These are phyloP conservation scores for Fraxinus baroniana DNA, from an alignment of 305 asterid species.

Conservation along the genomic window DNA sequence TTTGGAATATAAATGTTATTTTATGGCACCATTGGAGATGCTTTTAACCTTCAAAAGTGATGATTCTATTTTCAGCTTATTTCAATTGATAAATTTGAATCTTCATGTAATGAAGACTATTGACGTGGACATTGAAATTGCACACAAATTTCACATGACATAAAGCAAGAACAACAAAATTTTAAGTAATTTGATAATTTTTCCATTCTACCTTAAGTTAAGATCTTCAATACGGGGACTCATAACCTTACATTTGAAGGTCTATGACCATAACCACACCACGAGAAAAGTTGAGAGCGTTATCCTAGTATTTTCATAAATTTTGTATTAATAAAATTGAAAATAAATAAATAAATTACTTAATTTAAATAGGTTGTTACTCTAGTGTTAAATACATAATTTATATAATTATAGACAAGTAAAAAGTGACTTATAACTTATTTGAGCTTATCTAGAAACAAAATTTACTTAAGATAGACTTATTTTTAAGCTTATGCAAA, in stretches of 20 bases:
- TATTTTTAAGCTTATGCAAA: not conserved
- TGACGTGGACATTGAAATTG: not conserved
- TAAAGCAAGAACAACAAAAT: no score
- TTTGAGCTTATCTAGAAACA: constrained; percentile 3
- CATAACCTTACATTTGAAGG: not conserved
- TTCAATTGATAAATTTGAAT: no score
- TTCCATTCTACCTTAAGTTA: no score
- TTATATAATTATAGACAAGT: not conserved
- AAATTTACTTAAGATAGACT: constrained; percentile 26
- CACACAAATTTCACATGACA: no score
- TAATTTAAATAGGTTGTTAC: not conserved
- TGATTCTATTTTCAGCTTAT: not conserved
- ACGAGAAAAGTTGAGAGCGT: no score
- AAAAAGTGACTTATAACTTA: not conserved
- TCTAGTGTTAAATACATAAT: no score
- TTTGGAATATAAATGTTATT: no score
- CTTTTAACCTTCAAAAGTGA: not conserved
- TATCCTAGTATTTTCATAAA: not conserved
- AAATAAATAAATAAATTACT: no score
- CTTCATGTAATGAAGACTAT: no score
- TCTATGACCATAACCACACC: not conserved
- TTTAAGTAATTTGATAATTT: not conserved
- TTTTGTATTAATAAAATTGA: not conserved
- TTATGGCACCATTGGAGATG: no score
- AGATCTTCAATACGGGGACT: not conserved